Evolutionary conservation across 768 basidiomycete genomes (phyloP).

Genomic region (Serendipita sp.): DNA sequence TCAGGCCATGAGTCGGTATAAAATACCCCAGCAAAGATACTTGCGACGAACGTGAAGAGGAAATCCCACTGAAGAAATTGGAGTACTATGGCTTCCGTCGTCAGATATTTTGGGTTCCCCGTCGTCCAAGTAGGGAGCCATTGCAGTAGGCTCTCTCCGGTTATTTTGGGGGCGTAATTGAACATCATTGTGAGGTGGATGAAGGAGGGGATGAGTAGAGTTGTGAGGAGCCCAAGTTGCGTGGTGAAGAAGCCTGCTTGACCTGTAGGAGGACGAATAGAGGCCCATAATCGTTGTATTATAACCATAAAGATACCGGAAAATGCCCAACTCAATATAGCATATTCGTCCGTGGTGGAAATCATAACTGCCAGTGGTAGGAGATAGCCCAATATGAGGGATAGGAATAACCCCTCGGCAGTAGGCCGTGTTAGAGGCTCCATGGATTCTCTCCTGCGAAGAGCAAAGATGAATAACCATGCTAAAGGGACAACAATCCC

Average conservation of each 20-base stretch:
- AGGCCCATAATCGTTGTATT: not conserved
- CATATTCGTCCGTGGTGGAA: not conserved
- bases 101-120: not conserved
- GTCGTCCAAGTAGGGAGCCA: not conserved
- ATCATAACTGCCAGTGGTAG: not conserved
- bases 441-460: not conserved
- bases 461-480: not conserved
- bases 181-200: not conserved
- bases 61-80: slow-evolving; percentile 2
- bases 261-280: not conserved
- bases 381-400: not conserved
- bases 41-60: not conserved
- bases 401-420: not conserved
- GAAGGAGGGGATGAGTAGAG: not conserved
- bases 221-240: not conserved
- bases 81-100: not conserved
- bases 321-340: not conserved
- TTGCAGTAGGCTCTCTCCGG: not conserved
- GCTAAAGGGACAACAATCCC: not conserved
- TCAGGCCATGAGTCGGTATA: not conserved
- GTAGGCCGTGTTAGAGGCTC: not conserved
- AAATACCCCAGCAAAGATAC: not conserved
- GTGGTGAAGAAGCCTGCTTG: not conserved
- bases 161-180: not conserved
- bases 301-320: not conserved